Percentiles rank a stretch among this genome's conserved stretches.
phyloP scores from a whole-genome alignment of 805 yeast genomes.

The Barnettozyma californica region DNA sequence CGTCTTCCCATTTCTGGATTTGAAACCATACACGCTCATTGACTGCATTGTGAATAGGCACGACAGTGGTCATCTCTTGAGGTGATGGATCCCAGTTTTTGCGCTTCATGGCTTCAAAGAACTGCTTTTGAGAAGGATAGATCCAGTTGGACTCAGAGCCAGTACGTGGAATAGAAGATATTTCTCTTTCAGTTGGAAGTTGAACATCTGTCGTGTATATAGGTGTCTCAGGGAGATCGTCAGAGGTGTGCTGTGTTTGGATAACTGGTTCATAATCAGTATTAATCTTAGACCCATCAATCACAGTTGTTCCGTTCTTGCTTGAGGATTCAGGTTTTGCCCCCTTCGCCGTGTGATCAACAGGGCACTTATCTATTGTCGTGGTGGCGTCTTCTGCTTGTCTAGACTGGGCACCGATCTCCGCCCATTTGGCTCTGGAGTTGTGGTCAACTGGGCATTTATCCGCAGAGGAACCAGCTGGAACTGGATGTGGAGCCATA shows the following conservation, averaged over 20 bases:
- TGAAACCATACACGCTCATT: slow-evolving; percentile 91
- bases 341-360: slow-evolving; percentile 58
- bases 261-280: slow-evolving; percentile 12
- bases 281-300: slow-evolving; percentile 19
- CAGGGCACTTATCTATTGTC: slow-evolving; percentile 51
- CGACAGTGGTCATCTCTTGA: slow-evolving; percentile 81
- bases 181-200: slow-evolving; percentile 69
- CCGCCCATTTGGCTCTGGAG: slow-evolving; percentile 57
- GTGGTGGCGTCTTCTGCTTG: background rate
- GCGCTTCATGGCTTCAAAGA: slow-evolving; percentile 88
- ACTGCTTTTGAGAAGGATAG: slow-evolving; percentile 93
- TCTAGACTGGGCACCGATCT: slow-evolving; percentile 24
- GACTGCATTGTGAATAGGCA: slow-evolving; percentile 90
- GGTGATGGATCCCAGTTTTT: slow-evolving; percentile 84
- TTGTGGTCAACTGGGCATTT: slow-evolving; percentile 67
- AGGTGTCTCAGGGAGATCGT: slow-evolving; percentile 32
- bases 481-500: slow-evolving; percentile 18
- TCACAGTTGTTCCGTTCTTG: slow-evolving; percentile 1
- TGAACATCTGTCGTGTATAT: slow-evolving; percentile 30
- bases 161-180: slow-evolving; percentile 81
- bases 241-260: slow-evolving; percentile 40
- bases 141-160: slow-evolving; percentile 72
- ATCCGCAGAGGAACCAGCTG: slow-evolving; percentile 21
- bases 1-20: slow-evolving; percentile 75
- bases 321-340: slow-evolving; percentile 27